A percentile compares a stretch with the other conserved stretches of the same genome.
Conservation (phyloP, 345 rosid species). For the Gossypium ekmanianum region DNA sequence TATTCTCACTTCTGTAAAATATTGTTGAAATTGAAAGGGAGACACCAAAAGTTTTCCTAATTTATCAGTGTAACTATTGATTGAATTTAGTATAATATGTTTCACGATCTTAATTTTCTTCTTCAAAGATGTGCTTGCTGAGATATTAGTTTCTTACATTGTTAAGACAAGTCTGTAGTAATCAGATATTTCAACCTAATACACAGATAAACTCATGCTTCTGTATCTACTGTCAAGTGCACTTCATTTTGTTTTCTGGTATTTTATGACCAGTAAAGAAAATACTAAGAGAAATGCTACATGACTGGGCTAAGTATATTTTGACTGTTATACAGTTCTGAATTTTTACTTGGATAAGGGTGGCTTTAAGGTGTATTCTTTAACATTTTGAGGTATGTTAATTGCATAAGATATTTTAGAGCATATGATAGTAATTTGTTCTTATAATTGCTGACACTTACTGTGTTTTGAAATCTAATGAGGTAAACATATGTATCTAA, state of each 20-base stretch:
- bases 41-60: background rate
- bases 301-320: background rate
- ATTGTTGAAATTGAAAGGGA: conserved; percentile 1
- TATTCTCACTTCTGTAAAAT: background rate
- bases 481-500: background rate
- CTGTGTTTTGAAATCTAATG: background rate
- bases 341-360: background rate
- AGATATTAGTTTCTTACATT: background rate
- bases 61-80: background rate
- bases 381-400: too few species aligned
- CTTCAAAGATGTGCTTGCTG: background rate
- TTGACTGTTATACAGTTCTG: background rate
- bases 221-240: background rate
- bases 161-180: background rate
- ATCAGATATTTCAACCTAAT: background rate
- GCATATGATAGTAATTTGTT: background rate
- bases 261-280: background rate
- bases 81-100: background rate
- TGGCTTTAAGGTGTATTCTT: background rate
- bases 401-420: background rate
- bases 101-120: background rate
- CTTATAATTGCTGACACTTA: background rate
- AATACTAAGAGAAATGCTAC: background rate
- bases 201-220: background rate
- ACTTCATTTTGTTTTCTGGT: background rate